Conservation (phyloP, 352 stramenopile genomes). For the Phytophthora quininea region DNA sequence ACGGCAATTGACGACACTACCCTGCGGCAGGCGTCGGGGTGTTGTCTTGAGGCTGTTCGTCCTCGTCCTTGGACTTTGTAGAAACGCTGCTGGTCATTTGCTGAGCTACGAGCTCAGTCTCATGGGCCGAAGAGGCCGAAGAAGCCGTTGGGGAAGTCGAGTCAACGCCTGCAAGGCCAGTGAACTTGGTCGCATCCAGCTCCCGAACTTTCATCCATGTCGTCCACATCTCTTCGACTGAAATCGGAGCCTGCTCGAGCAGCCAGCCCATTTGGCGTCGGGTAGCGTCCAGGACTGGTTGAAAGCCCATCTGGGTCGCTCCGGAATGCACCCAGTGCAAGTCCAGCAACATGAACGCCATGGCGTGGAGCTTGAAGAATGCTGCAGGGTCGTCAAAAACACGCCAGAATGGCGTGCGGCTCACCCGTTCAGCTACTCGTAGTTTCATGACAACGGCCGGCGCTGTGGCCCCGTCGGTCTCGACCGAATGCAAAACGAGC, state of each 20-base stretch:
- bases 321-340: slow-evolving; percentile 83
- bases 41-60: slow-evolving; percentile 16
- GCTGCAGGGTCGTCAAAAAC: slow-evolving; percentile 75
- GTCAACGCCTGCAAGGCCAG: slow-evolving; percentile 30
- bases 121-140: slow-evolving; percentile 19
- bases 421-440: slow-evolving; percentile 79
- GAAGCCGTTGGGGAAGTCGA: slow-evolving; percentile 23
- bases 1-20: slow-evolving; percentile 10
- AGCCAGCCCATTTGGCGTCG: slow-evolving; percentile 84
- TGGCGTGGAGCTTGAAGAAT: slow-evolving; percentile 80
- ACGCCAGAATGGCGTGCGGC: slow-evolving; percentile 79
- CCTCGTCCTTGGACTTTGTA: slow-evolving; percentile 18
- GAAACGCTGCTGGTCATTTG: slow-evolving; percentile 27
- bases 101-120: slow-evolving; percentile 29
- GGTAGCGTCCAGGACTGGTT: slow-evolving; percentile 79
- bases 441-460: slow-evolving; percentile 70
- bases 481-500: slow-evolving; percentile 66
- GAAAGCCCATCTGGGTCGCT: slow-evolving; percentile 86
- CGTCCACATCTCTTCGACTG: slow-evolving; percentile 85
- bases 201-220: slow-evolving; percentile 85
- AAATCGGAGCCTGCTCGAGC: slow-evolving; percentile 71
- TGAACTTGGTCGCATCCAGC: slow-evolving; percentile 66
- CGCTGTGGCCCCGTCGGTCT: slow-evolving; percentile 31
- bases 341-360: slow-evolving; percentile 88
- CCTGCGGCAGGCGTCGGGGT: slow-evolving; percentile 19